Conservation (phyloP, 2,329 filamentous ascomycete species). For the Xylaria sp. region DNA sequence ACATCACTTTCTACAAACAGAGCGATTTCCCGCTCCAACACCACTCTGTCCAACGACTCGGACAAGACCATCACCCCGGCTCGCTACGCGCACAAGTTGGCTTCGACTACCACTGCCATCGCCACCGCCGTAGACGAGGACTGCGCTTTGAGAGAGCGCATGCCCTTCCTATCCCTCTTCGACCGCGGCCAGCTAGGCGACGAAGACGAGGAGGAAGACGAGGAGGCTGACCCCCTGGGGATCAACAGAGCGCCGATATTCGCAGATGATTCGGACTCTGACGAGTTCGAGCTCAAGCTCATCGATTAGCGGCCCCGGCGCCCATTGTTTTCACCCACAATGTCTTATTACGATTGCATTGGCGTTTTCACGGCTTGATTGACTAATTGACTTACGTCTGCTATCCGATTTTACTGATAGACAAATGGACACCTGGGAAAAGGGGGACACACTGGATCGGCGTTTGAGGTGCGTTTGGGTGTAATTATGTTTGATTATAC, state of each 20-base stretch:
- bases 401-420: slow-evolving; percentile 6
- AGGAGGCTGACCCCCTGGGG: slow-evolving; percentile 47
- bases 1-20: slow-evolving; percentile 22
- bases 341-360: slow-evolving; percentile 14
- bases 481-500: slow-evolving; percentile 8
- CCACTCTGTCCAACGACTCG: slow-evolving; percentile 53
- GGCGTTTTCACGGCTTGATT: slow-evolving; percentile 5
- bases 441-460: slow-evolving; percentile 5
- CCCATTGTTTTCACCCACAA: background rate
- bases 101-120: slow-evolving; percentile 37
- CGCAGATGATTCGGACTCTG: slow-evolving; percentile 55
- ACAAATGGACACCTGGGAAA: background rate
- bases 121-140: slow-evolving; percentile 47
- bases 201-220: slow-evolving; percentile 55
- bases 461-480: slow-evolving; percentile 8
- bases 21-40: slow-evolving; percentile 50
- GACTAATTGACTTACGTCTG: background rate
- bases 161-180: slow-evolving; percentile 69
- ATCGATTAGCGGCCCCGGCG: slow-evolving; percentile 33
- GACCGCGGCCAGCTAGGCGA: slow-evolving; percentile 52
- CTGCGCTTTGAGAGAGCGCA: slow-evolving; percentile 54
- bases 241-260: slow-evolving; percentile 48
- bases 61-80: slow-evolving; percentile 62
- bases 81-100: slow-evolving; percentile 52
- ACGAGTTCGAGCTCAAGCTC: slow-evolving; percentile 67